Conservation (phyloP, 495 filamentous ascomycete genomes). For the Aspergillus sclerotiicarbonarius region DNA sequence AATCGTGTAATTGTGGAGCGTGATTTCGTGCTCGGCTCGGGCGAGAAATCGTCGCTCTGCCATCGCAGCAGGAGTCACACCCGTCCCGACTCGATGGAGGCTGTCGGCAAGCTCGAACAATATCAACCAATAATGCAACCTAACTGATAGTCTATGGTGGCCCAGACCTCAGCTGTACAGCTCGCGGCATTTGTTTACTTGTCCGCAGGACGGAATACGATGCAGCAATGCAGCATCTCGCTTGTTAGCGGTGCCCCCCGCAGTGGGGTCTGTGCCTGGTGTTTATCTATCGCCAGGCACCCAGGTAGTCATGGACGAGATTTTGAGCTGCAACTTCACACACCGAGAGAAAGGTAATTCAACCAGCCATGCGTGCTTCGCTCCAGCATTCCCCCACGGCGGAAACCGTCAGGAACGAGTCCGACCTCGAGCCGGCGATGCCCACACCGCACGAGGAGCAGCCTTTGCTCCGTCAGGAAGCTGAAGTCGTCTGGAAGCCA, state of each 20-base stretch:
- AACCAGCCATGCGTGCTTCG: neutral
- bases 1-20: neutral
- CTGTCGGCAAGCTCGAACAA: neutral
- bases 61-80: neutral
- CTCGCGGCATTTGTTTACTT: neutral
- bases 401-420: neutral
- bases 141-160: neutral
- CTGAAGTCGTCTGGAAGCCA: conserved; percentile 32
- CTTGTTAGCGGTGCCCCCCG: neutral
- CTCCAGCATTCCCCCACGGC: neutral
- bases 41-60: neutral
- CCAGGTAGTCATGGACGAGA: neutral
- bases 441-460: conserved; percentile 27
- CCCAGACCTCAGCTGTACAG: neutral
- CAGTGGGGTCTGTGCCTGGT: neutral
- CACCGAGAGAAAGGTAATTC: neutral
- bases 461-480: conserved; percentile 37
- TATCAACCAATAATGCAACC: neutral
- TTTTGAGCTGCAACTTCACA: neutral
- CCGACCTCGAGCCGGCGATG: neutral
- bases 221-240: neutral
- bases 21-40: neutral
- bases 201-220: neutral
- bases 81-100: neutral
- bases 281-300: neutral